Evolutionary conservation across 78 protist genomes (phyloP), one percentile per base, ranked within the genome.

Genomic region (Polysphondylium violaceum): DNA sequence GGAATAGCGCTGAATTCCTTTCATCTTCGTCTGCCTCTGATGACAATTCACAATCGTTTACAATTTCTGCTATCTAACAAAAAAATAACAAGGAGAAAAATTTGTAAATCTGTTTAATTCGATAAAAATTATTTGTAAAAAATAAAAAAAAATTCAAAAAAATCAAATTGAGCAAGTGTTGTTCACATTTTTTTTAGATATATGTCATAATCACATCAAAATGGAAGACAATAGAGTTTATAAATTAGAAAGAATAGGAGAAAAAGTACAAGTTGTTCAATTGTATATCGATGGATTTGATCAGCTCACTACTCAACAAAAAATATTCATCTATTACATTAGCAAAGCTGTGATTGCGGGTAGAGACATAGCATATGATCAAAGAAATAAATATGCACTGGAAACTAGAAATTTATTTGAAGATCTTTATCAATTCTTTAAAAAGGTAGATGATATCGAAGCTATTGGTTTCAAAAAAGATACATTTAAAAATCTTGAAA

Each of bases 211-310:
- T n/a, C n/a, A n/a, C n/a, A n/a, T n/a, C n/a, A n/a, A n/a, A n/a
- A n/a, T n/a, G n/a, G n/a, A n/a, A n/a, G 3, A 3, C 11, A 12
- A 61, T 5, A 61, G 12, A 33, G 31, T 11, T 31, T 12, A 29
- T 29, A 61, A 61, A 61, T 61, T 61, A 61, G 40, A 61, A 7
- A 33, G 4, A 16, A 29, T 61, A 17, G 69, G 31, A 31, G 12
- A 61, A 31, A 12, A 61, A 7, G 23, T 58, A 19, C 69, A 61
- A 29, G 4, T 61, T 4, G 36, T 61, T 17, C 69, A 61, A 29
- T 61, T 61, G 36, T 29, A 61, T 61, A 61, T 61, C 31, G 69
- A 61, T 61, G 69, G 69, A 61, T 61, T 61, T 61, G 41, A 61
- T 29, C 44, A 61, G 12, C 31, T 61, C 6, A 12, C 23, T 4